These are phyloP conservation scores for Vaccinium myrtillus DNA, from an alignment of 148 eudicot species.

Conservation along the genomic window DNA sequence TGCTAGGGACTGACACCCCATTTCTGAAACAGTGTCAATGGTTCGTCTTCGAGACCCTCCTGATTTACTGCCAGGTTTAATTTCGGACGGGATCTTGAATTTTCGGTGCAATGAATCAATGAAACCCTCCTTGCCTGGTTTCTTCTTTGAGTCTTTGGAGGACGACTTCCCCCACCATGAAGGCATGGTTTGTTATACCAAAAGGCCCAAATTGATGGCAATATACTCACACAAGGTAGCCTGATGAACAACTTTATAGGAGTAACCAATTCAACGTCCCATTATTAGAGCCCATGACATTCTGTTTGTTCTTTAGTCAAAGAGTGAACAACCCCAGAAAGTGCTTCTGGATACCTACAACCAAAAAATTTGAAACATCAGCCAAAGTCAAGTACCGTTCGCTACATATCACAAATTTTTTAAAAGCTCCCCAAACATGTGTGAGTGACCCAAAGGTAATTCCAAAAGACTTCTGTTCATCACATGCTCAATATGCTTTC, in stretches of 20 bases:
- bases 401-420: neutral
- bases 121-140: conserved; percentile 64
- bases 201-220: neutral
- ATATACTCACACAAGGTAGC: conserved; percentile 6
- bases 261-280: neutral
- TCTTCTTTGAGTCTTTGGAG: conserved; percentile 86
- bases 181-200: conserved; percentile 53
- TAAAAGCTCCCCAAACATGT: neutral
- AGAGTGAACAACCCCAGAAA: neutral
- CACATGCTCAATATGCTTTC: neutral
- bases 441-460: neutral
- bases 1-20: conserved; percentile 61
- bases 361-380: neutral
- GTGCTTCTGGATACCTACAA: conserved; percentile 15
- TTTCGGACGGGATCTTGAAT: conserved; percentile 59
- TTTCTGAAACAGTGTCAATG: conserved; percentile 65
- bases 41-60: conserved; percentile 67
- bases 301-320: conserved; percentile 14
- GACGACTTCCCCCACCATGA: conserved; percentile 91
- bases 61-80: conserved; percentile 57
- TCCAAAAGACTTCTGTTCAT: neutral
- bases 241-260: neutral
- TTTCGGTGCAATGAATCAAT: conserved; percentile 63
- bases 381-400: neutral
- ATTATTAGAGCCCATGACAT: neutral